These are phyloP conservation scores for Conticribra weissflogii DNA, from an alignment of 108 stramenopile genomes.

Conservation along the genomic window DNA sequence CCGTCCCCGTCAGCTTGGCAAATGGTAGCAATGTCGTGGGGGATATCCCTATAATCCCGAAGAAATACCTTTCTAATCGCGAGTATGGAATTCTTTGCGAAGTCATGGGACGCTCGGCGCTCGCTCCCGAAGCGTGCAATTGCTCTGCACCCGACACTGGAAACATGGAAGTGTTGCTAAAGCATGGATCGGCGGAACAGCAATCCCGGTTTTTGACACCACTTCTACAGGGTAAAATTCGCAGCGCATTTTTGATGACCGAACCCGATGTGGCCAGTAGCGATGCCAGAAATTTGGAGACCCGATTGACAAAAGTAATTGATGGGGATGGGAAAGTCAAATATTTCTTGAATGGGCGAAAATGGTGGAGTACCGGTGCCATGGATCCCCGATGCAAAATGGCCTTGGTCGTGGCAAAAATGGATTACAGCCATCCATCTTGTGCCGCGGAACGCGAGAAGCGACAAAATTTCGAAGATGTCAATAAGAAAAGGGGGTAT, in stretches of 20 bases:
- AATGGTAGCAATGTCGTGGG: too few species aligned
- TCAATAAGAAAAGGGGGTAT: constrained; percentile 43
- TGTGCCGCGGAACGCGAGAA: background rate
- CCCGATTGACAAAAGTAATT: constrained; percentile 49
- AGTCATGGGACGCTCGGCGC: constrained; percentile 83
- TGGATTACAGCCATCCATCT: constrained; percentile 51
- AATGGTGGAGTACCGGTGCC: constrained; percentile 95
- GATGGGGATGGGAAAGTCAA: constrained; percentile 19
- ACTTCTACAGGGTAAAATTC: constrained; percentile 79
- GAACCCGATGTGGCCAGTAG: constrained; percentile 91
- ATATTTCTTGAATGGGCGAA: constrained; percentile 81
- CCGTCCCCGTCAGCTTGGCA: constrained; percentile 43
- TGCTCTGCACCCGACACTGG: constrained; percentile 97
- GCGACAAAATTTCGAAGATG: too few species aligned
- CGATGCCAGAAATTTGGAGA: constrained; percentile 93
- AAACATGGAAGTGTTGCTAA: constrained; percentile 96
- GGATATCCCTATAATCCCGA: constrained; percentile 46
- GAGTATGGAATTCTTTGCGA: constrained; percentile 91
- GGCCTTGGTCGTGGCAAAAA: constrained; percentile 85
- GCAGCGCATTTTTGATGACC: constrained; percentile 95
- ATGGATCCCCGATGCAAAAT: constrained; percentile 93
- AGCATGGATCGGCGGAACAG: constrained; percentile 84
- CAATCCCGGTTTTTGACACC: constrained; percentile 75
- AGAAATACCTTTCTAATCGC: constrained; percentile 60
- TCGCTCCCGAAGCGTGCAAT: constrained; percentile 95